Evolutionary conservation across 495 filamentous ascomycete genomes (phyloP), one percentile per base, ranked within the genome.

Genomic region (Clavariopsis aquatica): DNA sequence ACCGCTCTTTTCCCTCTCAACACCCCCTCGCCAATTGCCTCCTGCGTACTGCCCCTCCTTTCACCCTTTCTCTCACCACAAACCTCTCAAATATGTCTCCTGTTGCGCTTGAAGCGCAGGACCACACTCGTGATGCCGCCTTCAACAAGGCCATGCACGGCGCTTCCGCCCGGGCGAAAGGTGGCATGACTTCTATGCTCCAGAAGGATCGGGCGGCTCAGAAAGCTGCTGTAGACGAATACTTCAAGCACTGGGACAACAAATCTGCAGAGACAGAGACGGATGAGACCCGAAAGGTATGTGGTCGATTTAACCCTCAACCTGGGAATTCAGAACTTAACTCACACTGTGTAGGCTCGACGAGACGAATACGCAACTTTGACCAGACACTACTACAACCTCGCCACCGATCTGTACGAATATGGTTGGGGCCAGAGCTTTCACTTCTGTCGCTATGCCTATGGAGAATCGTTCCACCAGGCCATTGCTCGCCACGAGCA

Each of bases 221-320:
- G 75, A 85, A 92, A 79, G 85, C 90, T 52, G 93, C 94, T 52
- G 85, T 96, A 34, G 92, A 97, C 72, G 93, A 98, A 78, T 98
- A 98, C 81, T 98, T 96, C 86, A 98, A 97, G 86, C 96, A 96
- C 78, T 98, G 93, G 89, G 94, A 98, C 79, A 91, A 95, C 82
- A 94, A 98, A 81, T 76, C 75, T 59, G 90, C 93, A 41, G 85
- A 81, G 45, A 81, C 83, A 24, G 94, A 98, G 84, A 98, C 93
- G 0, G 83, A 85, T 27, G 89, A 85, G 59, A 87, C 82, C 64
- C 86, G 94, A 70, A 89, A 90, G 78, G 90, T 90, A 76, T 41
- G 83, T 27, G 1, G 20, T 31, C 41, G 17, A 34, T 34, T 5
- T 34, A 6, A 12, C 29, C 12, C 19, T 22, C 17, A 19, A 34